Percentiles rank a stretch among this genome's conserved stretches.
Conservation (phyloP, 805 yeast genomes). For the Ogataea salicorniae region DNA sequence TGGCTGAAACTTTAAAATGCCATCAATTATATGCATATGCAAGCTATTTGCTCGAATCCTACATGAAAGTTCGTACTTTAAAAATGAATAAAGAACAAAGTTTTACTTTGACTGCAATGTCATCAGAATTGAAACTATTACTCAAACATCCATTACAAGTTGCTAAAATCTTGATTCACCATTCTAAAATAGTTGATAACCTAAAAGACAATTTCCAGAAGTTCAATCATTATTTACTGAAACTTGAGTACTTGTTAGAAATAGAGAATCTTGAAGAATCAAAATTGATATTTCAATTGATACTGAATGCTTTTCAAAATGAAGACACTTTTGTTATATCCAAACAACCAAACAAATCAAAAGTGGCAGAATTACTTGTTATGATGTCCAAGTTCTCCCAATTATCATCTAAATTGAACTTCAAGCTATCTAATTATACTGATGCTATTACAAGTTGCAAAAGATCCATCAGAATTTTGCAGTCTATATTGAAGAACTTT, state of each 20-base stretch:
- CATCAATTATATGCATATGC: constrained; percentile 15
- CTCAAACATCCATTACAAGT: constrained; percentile 9
- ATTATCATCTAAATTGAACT: constrained; percentile 26
- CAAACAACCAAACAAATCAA: constrained; percentile 15
- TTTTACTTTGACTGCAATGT: background rate
- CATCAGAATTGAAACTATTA: constrained; percentile 2
- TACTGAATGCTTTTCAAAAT: constrained; percentile 22
- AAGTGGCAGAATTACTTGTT: constrained; percentile 16
- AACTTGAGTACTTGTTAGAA: constrained; percentile 26
- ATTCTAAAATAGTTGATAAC: constrained; percentile 3
- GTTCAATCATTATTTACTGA: constrained; percentile 22
- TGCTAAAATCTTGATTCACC: background rate
- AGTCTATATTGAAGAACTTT: constrained; percentile 46
- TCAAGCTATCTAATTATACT: constrained; percentile 16
- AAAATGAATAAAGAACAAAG: constrained; percentile 3
- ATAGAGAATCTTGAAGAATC: constrained; percentile 20
- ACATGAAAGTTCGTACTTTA: background rate
- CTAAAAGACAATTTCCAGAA: constrained; percentile 18
- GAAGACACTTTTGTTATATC: constrained; percentile 29
- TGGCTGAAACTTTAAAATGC: constrained; percentile 23
- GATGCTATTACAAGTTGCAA: constrained; percentile 38
- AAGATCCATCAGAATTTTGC: constrained; percentile 45
- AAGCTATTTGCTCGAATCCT: constrained; percentile 10
- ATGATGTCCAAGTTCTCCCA: constrained; percentile 34
- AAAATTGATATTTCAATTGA: constrained; percentile 20